Evolutionary conservation across 2,329 filamentous ascomycete species (phyloP), one percentile per base, ranked within the genome.

Genomic region (Lithohypha guttulata): DNA sequence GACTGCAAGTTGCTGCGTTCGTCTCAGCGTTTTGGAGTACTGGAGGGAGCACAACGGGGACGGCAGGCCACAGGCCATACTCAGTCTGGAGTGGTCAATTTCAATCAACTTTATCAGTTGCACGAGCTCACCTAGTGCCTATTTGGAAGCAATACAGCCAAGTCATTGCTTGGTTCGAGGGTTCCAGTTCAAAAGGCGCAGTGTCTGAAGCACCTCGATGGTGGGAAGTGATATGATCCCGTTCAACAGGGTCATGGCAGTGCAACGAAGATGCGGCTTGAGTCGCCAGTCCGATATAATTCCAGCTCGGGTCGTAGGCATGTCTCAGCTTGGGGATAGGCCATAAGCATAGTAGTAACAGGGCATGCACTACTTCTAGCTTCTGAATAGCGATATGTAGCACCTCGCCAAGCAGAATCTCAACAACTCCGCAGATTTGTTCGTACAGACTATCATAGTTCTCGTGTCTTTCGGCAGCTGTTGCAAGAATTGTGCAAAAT

Each of bases 221-320:
- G 15, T 33, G 13, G 5, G 18, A 6, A n/a, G 15, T 13, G 7
- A 33, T 13, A 33, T 13, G 10, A 19, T 33, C 8, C 6, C 15
- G 17, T 13, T 13, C 30, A 17, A 33, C 18, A 7, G 37, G 28
- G 6, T 22, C 17, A 18, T 39, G 37, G 20, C 28, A 33, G 25
- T 39, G 18, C 6, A 39, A 19, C 9, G 17, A 23, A 13, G 26
- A 27, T n/a, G 26, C 18, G 22, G 26, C 21, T n/a, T 39, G 28
- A 19, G 25, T 32, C 20, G 37, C 37, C 18, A 39, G 21, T n/a
- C 37, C 37, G 18, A 39, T 39, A 18, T 25, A 33, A 21, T 21
- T 32, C 37, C 37, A 39, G 18, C 18, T 32, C 20, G 37, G 37
- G 23, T 39, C 37, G 20, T 33, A 32, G n/a, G 30, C 14, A 14